Evolutionary conservation across 441 rosid species (phyloP).

Genomic region (Macaranga tanarius): DNA sequence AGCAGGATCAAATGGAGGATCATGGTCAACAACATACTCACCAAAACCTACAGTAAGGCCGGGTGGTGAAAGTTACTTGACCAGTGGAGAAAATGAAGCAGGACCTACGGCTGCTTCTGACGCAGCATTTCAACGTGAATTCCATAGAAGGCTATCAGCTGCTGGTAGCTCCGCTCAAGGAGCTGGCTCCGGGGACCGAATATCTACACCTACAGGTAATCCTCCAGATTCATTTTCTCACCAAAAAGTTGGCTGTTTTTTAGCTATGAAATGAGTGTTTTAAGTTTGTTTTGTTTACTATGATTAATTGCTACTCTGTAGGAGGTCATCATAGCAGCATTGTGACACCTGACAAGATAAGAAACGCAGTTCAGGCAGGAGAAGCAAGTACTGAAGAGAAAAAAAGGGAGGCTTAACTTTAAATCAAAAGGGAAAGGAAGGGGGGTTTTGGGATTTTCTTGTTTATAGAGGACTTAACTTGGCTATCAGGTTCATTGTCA

Average conservation of each 20-base stretch:
- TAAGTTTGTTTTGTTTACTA: background rate
- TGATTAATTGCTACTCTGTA: constrained; percentile 25
- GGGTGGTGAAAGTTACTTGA: constrained; percentile 34
- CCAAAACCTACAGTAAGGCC: constrained; percentile 45
- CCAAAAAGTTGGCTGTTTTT: background rate
- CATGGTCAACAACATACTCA: constrained; percentile 83
- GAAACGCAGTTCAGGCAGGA: constrained; percentile 42
- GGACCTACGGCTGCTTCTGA: constrained; percentile 30
- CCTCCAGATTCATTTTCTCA: background rate
- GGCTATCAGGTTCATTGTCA: constrained; percentile 15
- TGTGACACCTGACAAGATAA: constrained; percentile 36
- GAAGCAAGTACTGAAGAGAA: constrained; percentile 47
- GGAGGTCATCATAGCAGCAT: constrained; percentile 46
- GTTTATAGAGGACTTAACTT: constrained; percentile 28
- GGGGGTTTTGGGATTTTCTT: constrained; percentile 7
- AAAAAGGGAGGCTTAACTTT: constrained; percentile 36
- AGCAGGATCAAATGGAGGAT: constrained; percentile 92
- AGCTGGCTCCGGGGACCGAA: constrained; percentile 41
- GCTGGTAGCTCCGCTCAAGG: constrained; percentile 32
- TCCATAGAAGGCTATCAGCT: constrained; percentile 41
- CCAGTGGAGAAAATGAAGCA: constrained; percentile 47
- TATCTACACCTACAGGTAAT: constrained; percentile 50
- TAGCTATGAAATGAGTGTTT: background rate
- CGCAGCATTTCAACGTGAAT: constrained; percentile 37
- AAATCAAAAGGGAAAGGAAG: constrained; percentile 6